Evolutionary conservation across 257 asterid genomes (phyloP).

Genomic region (Penstemon davidsonii): DNA sequence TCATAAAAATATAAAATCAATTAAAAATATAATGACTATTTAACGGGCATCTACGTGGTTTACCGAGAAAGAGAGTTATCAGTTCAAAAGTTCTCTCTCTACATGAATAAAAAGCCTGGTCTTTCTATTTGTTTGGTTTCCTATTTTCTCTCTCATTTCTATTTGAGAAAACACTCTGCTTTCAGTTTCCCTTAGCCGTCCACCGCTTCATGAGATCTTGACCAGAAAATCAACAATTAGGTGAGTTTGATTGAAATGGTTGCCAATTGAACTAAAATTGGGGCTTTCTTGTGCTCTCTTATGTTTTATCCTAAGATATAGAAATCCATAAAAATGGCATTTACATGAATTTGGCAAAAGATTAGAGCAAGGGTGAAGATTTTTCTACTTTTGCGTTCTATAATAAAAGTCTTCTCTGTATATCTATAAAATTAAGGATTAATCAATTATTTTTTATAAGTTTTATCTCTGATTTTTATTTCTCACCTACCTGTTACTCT

Average conservation of each 20-base stretch:
- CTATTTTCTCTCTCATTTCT: constrained; percentile 31
- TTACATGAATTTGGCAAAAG: constrained; percentile 12
- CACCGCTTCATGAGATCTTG: constrained; percentile 47
- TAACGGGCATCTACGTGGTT: no score
- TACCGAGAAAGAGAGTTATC: no score
- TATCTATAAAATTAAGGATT: constrained; percentile 11
- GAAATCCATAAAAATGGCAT: constrained; percentile 20
- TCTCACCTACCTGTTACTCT: constrained; percentile 9
- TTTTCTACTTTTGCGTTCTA: neutral
- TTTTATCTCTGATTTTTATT: neutral
- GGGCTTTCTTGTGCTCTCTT: neutral
- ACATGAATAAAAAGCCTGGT: constrained; percentile 19
- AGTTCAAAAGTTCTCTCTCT: constrained; percentile 3
- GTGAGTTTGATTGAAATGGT: constrained; percentile 27
- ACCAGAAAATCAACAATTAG: constrained; percentile 29
- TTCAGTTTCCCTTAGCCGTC: constrained; percentile 30
- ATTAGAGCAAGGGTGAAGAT: neutral
- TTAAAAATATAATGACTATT: no score
- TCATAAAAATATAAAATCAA: no score
- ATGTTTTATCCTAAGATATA: neutral
- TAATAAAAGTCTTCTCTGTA: neutral
- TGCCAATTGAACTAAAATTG: constrained; percentile 10
- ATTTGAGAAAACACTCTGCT: neutral
- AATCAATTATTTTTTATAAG: constrained; percentile 2
- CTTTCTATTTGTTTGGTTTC: constrained; percentile 42